Base-by-base conservation (phyloP, 2,329 filamentous ascomycete species). In the Calonectria henricotiae region DNA sequence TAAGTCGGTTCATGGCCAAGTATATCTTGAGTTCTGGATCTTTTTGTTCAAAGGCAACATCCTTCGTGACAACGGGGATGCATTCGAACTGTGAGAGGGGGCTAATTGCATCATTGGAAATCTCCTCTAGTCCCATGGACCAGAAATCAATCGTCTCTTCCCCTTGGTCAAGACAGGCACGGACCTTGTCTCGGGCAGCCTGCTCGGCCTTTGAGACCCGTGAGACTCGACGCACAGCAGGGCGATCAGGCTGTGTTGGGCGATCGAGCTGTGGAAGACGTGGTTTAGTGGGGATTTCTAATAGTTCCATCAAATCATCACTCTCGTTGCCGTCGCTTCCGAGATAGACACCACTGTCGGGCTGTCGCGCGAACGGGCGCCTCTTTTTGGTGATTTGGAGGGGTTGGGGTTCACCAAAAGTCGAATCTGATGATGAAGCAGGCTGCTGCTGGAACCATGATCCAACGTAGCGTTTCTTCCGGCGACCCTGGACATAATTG, bases 291-390 rank as follows among this genome's bases (percentile, higher is more conserved):
- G 80, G 75, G n/a, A 76, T 62, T 30, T 80, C 79, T 11, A 83
- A 71, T 3, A 73, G 74, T 4, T 83, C 83, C 60, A 80, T 67
- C 27, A 79, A 65, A 32, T 85, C 84, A 27, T 86, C 84, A 17
- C 82, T 81, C 62, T 89, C 87, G 12, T 84, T 82, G 37, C 78
- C 81, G 68, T 93, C 91, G 71, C 89, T 92, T 4, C 87, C 89
- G 83, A 94, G 86, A 82, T 88, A 94, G 3, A 94, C 88, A 62
- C 90, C 91, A 79, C 91, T 93, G 80, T 94, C 92, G 68, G 88
- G 83, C 73, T 92, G 89, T 62, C 90, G 86, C 75, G 85, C 83
- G 64, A 93, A 83, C 15, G 84, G 84, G 44, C 89, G 85, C 79
- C 88, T 90, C 15, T 79, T 79, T 75, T 83, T 84, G 25, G 76